Percentiles rank a stretch among this genome's conserved stretches.
Evolutionary conservation across 1,139 yeast genomes (phyloP).

Genomic region (Eremothecium sinecaudum): DNA sequence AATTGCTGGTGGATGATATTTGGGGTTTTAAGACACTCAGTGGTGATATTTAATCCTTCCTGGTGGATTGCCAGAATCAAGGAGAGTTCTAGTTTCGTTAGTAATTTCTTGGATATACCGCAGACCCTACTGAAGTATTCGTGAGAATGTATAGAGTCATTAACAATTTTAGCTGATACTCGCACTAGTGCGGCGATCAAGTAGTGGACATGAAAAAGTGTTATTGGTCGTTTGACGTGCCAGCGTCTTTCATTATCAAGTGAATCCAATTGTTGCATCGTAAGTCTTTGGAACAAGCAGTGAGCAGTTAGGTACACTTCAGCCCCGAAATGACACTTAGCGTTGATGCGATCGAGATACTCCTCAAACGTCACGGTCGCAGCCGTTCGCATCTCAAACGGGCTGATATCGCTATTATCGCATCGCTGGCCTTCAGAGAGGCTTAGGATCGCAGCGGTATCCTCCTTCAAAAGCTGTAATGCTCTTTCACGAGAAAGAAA

Average conservation of each 20-base stretch:
- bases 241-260: slow-evolving; percentile 33
- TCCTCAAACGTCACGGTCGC: slow-evolving; percentile 23
- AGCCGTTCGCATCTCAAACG: slow-evolving; percentile 25
- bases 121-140: slow-evolving; percentile 44
- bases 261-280: slow-evolving; percentile 35
- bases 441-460: slow-evolving; percentile 12
- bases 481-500: too few relatives aligned
- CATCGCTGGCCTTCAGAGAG: slow-evolving; percentile 11
- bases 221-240: slow-evolving; percentile 29
- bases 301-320: slow-evolving; percentile 23
- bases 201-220: slow-evolving; percentile 37
- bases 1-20: neutral
- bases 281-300: slow-evolving; percentile 14
- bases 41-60: slow-evolving; percentile 20
- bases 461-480: slow-evolving; percentile 14
- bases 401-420: slow-evolving; percentile 6
- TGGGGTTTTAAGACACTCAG: slow-evolving; percentile 11
- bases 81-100: slow-evolving; percentile 41
- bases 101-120: slow-evolving; percentile 39
- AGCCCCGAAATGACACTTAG: slow-evolving; percentile 25
- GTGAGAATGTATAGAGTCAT: slow-evolving; percentile 45
- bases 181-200: slow-evolving; percentile 41
- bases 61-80: slow-evolving; percentile 30
- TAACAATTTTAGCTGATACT: slow-evolving; percentile 42
- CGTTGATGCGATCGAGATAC: slow-evolving; percentile 24